Evolutionary conservation across 208 protist genomes (phyloP), one percentile per base, ranked within the genome.

Genomic region (Acanthamoeba culbertsoni): DNA sequence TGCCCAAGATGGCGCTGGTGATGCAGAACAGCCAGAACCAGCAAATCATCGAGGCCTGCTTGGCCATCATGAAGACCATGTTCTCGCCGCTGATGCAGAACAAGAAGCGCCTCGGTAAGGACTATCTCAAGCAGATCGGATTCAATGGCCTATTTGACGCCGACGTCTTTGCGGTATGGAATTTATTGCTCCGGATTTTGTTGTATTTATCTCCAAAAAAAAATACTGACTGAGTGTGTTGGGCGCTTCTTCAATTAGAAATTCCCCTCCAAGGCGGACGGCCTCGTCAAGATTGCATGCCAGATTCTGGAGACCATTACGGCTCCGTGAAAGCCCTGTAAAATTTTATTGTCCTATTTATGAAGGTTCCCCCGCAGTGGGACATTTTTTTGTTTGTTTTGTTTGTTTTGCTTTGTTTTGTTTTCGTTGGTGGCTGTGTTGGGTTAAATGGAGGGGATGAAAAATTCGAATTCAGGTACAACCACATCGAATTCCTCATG

Each of bases 1-100:
- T 89, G 33, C 79, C 79, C 45, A 89, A 89, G 79, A 89, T 89
- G 79, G 79, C 79, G 8, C 79, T 63, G 20, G 79, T 89, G 28
- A 33, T 89, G 46, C 79, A 89, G 79, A 89, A 89, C 79, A 89
- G 79, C 79, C 79, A 89, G 51, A 89, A 89, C 79, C 46, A 89
- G 51, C 79, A 89, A 35, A 89, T 89, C 33, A 89, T 89, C 42
- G 79, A 89, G 16, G 79, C 79, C 16, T 89, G 79, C 28, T 46
- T 89, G 33, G 28, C 42, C 79, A 89, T 89, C 45, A 89, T 89
- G 79, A 62, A 89, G 79, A 63, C 79, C 31, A 89, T 89, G 42
- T 89, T 89, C 51, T 46, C 23, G 51, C 42, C 46, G 26, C 31
- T 40, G 23, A 89, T 89, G 79, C 46, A 89, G 53, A 46, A 35